Percentiles rank a stretch among this genome's conserved stretches.
Conservation (phyloP, 2,329 filamentous ascomycete genomes). For the Ceratocystis lukuohia region DNA sequence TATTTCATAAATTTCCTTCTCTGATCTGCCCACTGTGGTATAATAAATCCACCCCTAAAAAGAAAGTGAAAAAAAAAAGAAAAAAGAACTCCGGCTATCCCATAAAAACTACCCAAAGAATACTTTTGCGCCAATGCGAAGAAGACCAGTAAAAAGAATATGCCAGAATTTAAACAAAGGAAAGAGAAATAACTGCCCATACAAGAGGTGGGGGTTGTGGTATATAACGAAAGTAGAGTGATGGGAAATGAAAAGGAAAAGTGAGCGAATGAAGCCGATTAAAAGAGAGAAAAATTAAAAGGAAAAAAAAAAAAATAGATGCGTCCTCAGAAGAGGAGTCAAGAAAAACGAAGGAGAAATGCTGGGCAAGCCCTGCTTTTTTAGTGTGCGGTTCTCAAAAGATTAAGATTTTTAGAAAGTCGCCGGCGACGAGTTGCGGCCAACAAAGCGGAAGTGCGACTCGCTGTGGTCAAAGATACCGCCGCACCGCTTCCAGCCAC, state of each 20-base stretch:
- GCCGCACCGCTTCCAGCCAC: conserved; percentile 23
- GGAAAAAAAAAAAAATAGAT: neutral
- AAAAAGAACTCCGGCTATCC: neutral
- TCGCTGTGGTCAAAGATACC: conserved; percentile 22
- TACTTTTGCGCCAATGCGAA: neutral
- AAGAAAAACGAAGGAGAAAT: neutral
- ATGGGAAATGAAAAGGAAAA: conserved; percentile 1
- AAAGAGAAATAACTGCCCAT: neutral
- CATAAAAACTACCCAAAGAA: neutral
- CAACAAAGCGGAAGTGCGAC: conserved; percentile 16
- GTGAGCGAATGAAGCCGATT: neutral
- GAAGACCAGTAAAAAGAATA: neutral
- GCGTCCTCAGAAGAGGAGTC: neutral
- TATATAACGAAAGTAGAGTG: conserved; percentile 16
- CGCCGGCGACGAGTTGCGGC: conserved; percentile 20
- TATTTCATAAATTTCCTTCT: neutral
- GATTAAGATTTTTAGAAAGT: conserved; percentile 8
- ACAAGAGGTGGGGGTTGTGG: conserved; percentile 15
- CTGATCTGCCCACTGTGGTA: neutral
- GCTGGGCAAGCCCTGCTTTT: neutral
- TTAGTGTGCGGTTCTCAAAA: neutral
- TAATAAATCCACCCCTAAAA: neutral
- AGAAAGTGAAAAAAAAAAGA: neutral
- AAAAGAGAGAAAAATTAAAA: neutral
- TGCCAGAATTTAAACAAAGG: neutral